Conservation (phyloP, 2,329 filamentous ascomycete species). For the Fusarium citri region DNA sequence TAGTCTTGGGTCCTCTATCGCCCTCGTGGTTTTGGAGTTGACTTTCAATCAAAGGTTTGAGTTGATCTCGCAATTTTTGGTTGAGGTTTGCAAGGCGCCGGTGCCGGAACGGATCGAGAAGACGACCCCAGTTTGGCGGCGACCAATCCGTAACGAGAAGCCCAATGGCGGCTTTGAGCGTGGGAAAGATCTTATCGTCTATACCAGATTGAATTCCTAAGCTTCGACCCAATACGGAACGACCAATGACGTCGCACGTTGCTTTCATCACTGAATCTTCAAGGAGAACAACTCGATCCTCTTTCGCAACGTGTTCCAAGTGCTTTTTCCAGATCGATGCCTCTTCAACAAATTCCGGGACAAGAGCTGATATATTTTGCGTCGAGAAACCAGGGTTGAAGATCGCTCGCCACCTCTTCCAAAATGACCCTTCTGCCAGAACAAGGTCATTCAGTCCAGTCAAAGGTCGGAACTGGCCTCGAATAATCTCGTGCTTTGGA, state of each 20-base stretch:
- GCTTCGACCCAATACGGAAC: not conserved
- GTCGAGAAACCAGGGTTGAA: slow-evolving; percentile 10
- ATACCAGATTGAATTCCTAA: not conserved
- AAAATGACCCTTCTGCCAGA: not conserved
- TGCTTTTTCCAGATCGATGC: not conserved
- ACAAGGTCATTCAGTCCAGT: slow-evolving; percentile 2
- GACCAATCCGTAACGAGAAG: slow-evolving; percentile 8
- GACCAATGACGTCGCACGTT: slow-evolving; percentile 14
- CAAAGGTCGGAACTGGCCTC: not conserved
- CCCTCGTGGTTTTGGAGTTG: not conserved
- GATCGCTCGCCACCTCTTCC: slow-evolving; percentile 8
- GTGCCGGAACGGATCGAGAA: not conserved
- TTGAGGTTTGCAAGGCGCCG: not conserved
- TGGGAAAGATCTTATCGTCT: not conserved
- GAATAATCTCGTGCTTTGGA: not conserved
- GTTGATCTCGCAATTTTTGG: not conserved
- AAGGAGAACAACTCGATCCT: not conserved
- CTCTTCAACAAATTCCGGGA: not conserved
- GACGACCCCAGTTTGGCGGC: not conserved
- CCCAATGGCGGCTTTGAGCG: not conserved
- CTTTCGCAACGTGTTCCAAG: not conserved
- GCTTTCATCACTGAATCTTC: slow-evolving; percentile 3
- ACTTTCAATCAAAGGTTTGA: not conserved
- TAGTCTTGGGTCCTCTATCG: not conserved
- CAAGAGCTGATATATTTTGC: not conserved